A percentile compares a stretch with the other conserved stretches of the same genome.
Evolutionary conservation across 2,329 filamentous ascomycete species (phyloP).

Genomic region (Lachnellula occidentalis): DNA sequence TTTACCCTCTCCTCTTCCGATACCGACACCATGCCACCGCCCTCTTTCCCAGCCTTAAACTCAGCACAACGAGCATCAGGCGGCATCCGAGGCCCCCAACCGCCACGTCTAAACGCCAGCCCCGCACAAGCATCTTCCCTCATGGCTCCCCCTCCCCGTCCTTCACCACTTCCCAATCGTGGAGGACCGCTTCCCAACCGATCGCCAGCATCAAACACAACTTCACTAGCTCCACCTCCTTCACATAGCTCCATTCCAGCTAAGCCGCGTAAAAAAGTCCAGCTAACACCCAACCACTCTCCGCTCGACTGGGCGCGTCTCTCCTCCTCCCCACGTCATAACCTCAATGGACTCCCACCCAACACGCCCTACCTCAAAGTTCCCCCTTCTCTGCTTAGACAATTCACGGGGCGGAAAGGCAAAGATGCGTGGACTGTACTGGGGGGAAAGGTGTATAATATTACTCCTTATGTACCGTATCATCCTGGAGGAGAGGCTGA

Average conservation of each 20-base stretch:
- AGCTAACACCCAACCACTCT: conserved; percentile 84
- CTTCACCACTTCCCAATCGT: conserved; percentile 38
- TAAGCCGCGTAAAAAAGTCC: conserved; percentile 64
- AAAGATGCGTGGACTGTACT: conserved; percentile 87
- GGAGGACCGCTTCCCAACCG: conserved; percentile 21
- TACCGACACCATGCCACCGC: conserved; percentile 11
- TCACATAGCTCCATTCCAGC: conserved; percentile 46
- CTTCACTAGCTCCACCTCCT: conserved; percentile 49
- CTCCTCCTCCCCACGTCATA: conserved; percentile 52
- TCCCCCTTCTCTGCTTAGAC: conserved; percentile 72
- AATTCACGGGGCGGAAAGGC: conserved; percentile 75
- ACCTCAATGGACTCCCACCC: conserved; percentile 59
- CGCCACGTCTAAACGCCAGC: conserved; percentile 15
- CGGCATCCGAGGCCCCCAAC: conserved; percentile 9
- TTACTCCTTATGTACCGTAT: conserved; percentile 82
- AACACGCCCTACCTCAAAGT: conserved; percentile 61
- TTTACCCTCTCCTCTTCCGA: conserved; percentile 13
- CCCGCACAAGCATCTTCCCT: conserved; percentile 17
- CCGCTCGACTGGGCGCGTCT: conserved; percentile 94
- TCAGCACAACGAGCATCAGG: conserved; percentile 45
- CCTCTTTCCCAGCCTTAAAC: conserved; percentile 44
- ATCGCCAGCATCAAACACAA: conserved; percentile 31
- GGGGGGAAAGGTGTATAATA: conserved; percentile 88
- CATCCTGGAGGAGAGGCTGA: conserved; percentile 84
- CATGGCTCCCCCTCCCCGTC: conserved; percentile 27